Evolutionary conservation across 2,329 filamentous ascomycete species (phyloP).

Genomic region (Clonostachys chloroleuca): DNA sequence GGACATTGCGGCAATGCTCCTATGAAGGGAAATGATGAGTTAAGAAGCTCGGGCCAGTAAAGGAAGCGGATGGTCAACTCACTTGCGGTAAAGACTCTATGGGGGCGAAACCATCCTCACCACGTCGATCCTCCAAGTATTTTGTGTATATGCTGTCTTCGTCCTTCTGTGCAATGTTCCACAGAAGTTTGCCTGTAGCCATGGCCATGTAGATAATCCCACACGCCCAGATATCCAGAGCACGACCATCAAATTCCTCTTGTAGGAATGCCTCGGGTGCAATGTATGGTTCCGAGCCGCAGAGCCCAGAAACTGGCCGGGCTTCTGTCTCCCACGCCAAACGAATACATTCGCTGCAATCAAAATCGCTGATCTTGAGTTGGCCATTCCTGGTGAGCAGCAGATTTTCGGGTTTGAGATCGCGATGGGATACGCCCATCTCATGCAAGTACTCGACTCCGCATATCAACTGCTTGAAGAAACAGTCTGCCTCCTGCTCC

Average conservation of each 20-base stretch:
- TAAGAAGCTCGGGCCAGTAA: neutral
- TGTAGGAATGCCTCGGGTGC: conserved; percentile 94
- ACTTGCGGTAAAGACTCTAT: conserved; percentile 66
- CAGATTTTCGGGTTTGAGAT: conserved; percentile 94
- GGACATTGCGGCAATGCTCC: conserved; percentile 97
- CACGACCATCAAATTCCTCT: conserved; percentile 92
- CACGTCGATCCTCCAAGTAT: conserved; percentile 87
- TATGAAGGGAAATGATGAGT: conserved; percentile 28
- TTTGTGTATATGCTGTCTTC: conserved; percentile 96
- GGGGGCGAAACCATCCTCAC: conserved; percentile 92
- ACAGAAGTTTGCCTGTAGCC: conserved; percentile 91
- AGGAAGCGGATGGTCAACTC: neutral
- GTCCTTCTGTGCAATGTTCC: conserved; percentile 94
- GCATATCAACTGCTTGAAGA: conserved; percentile 99
- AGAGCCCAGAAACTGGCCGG: conserved; percentile 96
- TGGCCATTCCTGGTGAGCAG: conserved; percentile 88
- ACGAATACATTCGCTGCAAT: conserved; percentile 97
- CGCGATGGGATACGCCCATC: conserved; percentile 96
- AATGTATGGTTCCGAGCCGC: conserved; percentile 95
- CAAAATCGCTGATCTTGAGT: conserved; percentile 97
- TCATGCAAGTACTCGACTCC: conserved; percentile 99
- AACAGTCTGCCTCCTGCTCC: conserved; percentile 90
- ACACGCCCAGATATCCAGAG: conserved; percentile 98
- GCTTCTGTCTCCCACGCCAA: conserved; percentile 99
- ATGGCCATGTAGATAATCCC: conserved; percentile 99